Evolutionary conservation across 208 protist genomes (phyloP).

Genomic region (Leishmania mexicana): DNA sequence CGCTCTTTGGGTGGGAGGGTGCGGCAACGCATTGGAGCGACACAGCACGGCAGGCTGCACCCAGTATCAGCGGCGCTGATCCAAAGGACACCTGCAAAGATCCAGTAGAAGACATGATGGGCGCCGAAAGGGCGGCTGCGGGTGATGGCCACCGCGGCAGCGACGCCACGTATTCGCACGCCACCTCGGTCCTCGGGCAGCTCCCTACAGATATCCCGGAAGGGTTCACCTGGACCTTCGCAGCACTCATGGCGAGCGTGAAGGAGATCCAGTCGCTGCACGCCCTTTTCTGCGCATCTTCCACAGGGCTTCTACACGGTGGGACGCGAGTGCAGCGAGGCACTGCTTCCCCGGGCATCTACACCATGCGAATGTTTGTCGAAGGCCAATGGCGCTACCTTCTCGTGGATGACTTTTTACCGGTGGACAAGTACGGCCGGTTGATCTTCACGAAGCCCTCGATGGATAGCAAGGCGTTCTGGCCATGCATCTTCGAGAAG

Average conservation of each 20-base stretch:
- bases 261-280: slow-evolving; percentile 18
- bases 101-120: not conserved
- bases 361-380: slow-evolving; percentile 65
- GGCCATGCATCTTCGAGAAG: slow-evolving; percentile 89
- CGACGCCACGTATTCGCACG: not conserved
- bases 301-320: not conserved
- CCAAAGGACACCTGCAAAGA: not conserved
- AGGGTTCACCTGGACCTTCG: slow-evolving; percentile 71
- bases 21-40: not conserved
- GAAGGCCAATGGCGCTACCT: slow-evolving; percentile 89
- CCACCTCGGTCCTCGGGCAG: not conserved
- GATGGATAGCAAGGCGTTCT: slow-evolving; percentile 34
- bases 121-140: slow-evolving; percentile 1
- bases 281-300: slow-evolving; percentile 17
- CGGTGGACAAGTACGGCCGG: slow-evolving; percentile 61
- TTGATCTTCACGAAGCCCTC: slow-evolving; percentile 73
- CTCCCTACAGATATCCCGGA: slow-evolving; percentile 34
- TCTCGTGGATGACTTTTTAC: slow-evolving; percentile 87
- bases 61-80: not conserved
- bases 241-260: slow-evolving; percentile 44
- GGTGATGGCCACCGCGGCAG: not conserved
- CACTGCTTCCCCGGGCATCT: slow-evolving; percentile 42
- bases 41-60: not conserved
- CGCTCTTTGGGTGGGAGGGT: slow-evolving; percentile 40
- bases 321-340: slow-evolving; percentile 18